A percentile compares a stretch with the other conserved stretches of the same genome.
phyloP scores from a whole-genome alignment of 2,329 filamentous ascomycete genomes.

The Cytospora mali region DNA sequence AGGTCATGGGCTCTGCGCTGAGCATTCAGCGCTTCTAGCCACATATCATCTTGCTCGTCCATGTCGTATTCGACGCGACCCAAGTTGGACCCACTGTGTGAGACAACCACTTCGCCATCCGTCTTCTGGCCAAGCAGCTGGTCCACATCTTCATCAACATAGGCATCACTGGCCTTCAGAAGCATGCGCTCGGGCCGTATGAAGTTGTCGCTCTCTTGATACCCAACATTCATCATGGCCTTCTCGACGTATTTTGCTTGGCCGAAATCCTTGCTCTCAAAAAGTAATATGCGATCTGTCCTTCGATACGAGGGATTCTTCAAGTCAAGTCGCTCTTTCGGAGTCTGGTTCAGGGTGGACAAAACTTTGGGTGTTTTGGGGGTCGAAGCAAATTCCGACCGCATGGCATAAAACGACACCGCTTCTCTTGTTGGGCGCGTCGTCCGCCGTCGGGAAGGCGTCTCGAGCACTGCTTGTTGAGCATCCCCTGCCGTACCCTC shows the following conservation, averaged over 20 bases:
- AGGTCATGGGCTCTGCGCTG: conserved; percentile 74
- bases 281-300: conserved; percentile 77
- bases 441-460: conserved; percentile 46
- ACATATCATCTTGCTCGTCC: conserved; percentile 98
- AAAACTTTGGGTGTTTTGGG: conserved; percentile 66
- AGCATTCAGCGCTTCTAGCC: conserved; percentile 83
- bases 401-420: conserved; percentile 55
- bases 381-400: conserved; percentile 46
- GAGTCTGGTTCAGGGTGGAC: conserved; percentile 78
- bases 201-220: conserved; percentile 92
- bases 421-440: conserved; percentile 54
- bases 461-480: conserved; percentile 35
- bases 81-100: conserved; percentile 53
- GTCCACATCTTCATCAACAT: conserved; percentile 62
- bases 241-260: conserved; percentile 93
- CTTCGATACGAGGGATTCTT: conserved; percentile 75
- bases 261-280: conserved; percentile 82
- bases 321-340: conserved; percentile 77
- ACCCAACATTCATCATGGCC: conserved; percentile 93
- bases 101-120: conserved; percentile 58
- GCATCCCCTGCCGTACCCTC: conserved; percentile 36
- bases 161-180: conserved; percentile 63
- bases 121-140: conserved; percentile 48
- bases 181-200: conserved; percentile 74
- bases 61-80: conserved; percentile 97